phyloP scores from a whole-genome alignment of 129 eudicot species.

The Saussurea involucrata region DNA sequence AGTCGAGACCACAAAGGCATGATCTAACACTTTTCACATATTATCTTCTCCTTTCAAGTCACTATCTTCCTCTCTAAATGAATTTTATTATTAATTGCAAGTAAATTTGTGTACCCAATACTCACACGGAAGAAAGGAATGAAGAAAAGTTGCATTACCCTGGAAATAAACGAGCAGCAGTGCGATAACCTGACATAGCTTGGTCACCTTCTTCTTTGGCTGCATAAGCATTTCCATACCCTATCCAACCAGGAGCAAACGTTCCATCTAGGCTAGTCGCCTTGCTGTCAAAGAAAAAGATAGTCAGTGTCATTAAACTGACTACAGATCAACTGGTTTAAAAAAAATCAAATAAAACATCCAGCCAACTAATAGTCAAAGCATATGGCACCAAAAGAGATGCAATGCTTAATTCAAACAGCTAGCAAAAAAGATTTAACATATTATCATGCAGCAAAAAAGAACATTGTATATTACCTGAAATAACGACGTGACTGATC shows the following conservation, averaged over 20 bases:
- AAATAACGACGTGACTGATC: slow-evolving; percentile 96
- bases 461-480: slow-evolving; percentile 40
- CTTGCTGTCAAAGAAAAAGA: slow-evolving; percentile 51
- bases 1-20: slow-evolving; percentile 1
- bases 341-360: background rate
- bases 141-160: slow-evolving; percentile 54
- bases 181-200: slow-evolving; percentile 96
- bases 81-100: background rate
- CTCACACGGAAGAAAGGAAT: background rate
- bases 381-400: background rate
- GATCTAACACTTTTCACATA: background rate
- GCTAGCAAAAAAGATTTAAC: too few relatives aligned
- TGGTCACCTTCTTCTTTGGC: slow-evolving; percentile 99
- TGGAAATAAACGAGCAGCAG: slow-evolving; percentile 97
- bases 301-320: background rate
- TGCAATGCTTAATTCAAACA: background rate
- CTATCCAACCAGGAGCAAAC: slow-evolving; percentile 95
- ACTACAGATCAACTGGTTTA: background rate
- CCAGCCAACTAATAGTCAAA: background rate
- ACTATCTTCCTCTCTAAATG: background rate
- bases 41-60: background rate
- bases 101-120: background rate
- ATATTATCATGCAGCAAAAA: background rate
- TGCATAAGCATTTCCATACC: slow-evolving; percentile 94
- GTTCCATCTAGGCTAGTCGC: slow-evolving; percentile 89